Base-by-base conservation (phyloP, 2,329 filamentous ascomycete genomes). In the Ascochyta koolunga region DNA sequence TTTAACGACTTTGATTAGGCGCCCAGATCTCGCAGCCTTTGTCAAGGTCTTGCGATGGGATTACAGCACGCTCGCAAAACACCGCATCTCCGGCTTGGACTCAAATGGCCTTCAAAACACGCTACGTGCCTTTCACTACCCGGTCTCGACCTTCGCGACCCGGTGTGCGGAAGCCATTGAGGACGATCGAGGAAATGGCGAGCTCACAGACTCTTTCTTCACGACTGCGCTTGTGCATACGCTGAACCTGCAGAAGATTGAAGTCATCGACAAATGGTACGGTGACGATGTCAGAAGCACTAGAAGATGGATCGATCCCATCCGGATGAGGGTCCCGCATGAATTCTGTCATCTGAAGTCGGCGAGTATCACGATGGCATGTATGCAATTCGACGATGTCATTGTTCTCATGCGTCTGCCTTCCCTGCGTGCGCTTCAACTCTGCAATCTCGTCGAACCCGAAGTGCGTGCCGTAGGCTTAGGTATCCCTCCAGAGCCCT, bases 201-300 rank as follows among this genome's bases (percentile, higher is more conserved):
- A 54, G 24, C 36, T 54, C 5, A 50, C 40, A 1, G 51, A 54
- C 11, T 40, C 51, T 1, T 50, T 54, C 27, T 35, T 54, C 24
- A 46, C 51, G 8, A 41, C 45, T 6, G 36, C 24, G 24, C 45
- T 54, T 2, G 16, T 54, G 25, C 45, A 54, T 19, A 45, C 46
- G 36, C 51, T 45, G 4, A 24, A 46, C 18, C 3, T 54, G 3
- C n/a, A 41, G 22, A 40, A 45, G 2, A 22, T 54, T 8, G 46
- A 54, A 13, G 15, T 54, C 33, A 37, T 54, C 25, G 51, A 54
- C 46, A 50, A 49, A 37, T 54, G 51, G 51, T 54, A 54, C 31
- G 51, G 51, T 41, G 41, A 54, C 31, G 41, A 54, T 15, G 31
- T 54, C 5, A 45, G 51, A 29, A 32, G 35, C 13, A 37, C 35